Evolutionary conservation across 2,329 filamentous ascomycete genomes (phyloP).

Genomic region (Fusarium chuoi): DNA sequence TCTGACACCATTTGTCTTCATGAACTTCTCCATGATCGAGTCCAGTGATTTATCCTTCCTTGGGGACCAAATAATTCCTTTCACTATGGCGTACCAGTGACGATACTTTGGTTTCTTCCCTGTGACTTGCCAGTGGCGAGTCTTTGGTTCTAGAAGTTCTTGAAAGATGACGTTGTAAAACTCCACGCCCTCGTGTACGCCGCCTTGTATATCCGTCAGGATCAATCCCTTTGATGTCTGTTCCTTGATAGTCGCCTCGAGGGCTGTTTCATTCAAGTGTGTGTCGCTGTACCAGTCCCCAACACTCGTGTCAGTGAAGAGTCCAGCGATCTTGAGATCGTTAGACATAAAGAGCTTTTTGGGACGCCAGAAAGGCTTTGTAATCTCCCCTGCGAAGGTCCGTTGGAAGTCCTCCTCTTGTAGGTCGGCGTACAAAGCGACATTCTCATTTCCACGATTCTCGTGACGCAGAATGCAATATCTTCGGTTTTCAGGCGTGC

Average conservation of each 20-base stretch:
- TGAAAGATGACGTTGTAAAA: conserved; percentile 29
- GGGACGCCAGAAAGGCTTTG: conserved; percentile 31
- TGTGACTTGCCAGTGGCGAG: conserved; percentile 10
- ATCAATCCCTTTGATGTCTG: neutral
- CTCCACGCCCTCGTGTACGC: neutral
- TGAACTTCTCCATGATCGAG: conserved; percentile 11
- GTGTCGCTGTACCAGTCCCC: conserved; percentile 17
- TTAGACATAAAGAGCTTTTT: conserved; percentile 26
- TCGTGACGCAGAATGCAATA: conserved; percentile 33
- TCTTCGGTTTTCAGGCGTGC: conserved; percentile 6
- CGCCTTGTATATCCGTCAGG: conserved; percentile 29
- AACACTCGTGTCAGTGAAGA: conserved; percentile 26
- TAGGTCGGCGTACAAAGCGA: neutral
- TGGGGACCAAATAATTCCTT: neutral
- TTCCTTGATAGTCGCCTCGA: neutral
- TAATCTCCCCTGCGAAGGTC: neutral
- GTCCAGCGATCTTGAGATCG: conserved; percentile 25
- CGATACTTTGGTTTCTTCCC: conserved; percentile 5
- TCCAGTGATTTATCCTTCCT: neutral
- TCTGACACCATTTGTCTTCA: conserved; percentile 28
- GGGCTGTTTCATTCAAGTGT: neutral
- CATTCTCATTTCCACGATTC: conserved; percentile 29
- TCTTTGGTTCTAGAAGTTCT: neutral
- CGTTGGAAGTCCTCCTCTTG: neutral
- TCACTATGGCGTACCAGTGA: conserved; percentile 15